Evolutionary conservation across 257 asterid genomes (phyloP).

Genomic region (Solanum pinnatisectum): DNA sequence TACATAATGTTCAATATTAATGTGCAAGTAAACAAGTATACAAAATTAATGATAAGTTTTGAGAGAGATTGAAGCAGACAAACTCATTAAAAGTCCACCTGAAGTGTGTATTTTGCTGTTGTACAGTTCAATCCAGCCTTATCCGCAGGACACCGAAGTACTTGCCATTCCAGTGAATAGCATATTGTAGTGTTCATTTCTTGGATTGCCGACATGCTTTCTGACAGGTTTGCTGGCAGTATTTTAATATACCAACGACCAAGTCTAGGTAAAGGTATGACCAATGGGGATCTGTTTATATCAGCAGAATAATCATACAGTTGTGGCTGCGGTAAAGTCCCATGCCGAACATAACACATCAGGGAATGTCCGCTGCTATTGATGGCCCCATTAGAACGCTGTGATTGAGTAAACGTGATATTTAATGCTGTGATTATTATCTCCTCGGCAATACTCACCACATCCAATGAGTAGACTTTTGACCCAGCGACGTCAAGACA

Average conservation of each 20-base stretch:
- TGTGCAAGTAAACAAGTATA: neutral
- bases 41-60: neutral
- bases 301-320: conserved; percentile 68
- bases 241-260: conserved; percentile 78
- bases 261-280: conserved; percentile 55
- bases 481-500: conserved; percentile 43
- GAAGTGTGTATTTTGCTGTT: conserved; percentile 58
- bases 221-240: conserved; percentile 38
- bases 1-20: neutral
- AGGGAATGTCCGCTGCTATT: conserved; percentile 18
- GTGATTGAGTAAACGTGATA: conserved; percentile 29
- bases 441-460: conserved; percentile 52
- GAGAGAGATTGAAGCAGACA: neutral
- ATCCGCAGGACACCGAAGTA: conserved; percentile 61
- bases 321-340: conserved; percentile 38
- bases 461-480: conserved; percentile 46
- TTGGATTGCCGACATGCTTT: conserved; percentile 11
- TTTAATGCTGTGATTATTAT: conserved; percentile 42
- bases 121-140: conserved; percentile 88
- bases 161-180: conserved; percentile 57
- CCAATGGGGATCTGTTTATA: conserved; percentile 46
- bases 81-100: conserved; percentile 35
- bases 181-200: conserved; percentile 30
- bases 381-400: conserved; percentile 24
- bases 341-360: conserved; percentile 62